These are phyloP conservation scores for Hsuehochloa calcarea DNA, from an alignment of 176 grass and related monocot genomes.

Conservation along the genomic window DNA sequence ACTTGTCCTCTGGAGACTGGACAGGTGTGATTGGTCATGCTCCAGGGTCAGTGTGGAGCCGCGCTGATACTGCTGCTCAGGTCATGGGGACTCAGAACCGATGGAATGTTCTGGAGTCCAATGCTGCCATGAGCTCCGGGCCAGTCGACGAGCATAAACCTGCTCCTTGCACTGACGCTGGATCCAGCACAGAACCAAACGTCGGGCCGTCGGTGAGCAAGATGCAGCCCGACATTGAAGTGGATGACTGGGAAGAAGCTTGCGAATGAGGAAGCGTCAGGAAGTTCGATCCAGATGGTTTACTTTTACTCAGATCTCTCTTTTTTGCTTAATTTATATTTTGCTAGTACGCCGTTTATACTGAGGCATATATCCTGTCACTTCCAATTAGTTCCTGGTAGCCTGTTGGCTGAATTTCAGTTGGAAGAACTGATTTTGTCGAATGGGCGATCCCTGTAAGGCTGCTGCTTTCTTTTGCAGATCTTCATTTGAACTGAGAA, in stretches of 20 bases:
- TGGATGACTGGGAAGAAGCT: conserved; percentile 91
- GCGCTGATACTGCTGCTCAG: conserved; percentile 15
- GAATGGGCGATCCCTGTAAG: background rate
- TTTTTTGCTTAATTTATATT: conserved; percentile 4
- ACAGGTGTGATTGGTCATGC: conserved; percentile 41
- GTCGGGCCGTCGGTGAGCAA: conserved; percentile 20
- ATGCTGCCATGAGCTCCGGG: conserved; percentile 35
- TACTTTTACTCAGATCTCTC: background rate
- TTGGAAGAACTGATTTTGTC: conserved; percentile 4
- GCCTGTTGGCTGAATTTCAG: conserved; percentile 4
- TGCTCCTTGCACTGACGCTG: background rate
- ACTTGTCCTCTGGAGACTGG: conserved; percentile 53
- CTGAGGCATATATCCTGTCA: background rate
- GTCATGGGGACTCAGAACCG: conserved; percentile 46
- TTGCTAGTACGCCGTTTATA: background rate
- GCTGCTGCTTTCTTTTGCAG: conserved; percentile 24
- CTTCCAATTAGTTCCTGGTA: conserved; percentile 8
- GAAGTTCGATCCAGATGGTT: background rate
- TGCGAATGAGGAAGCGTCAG: conserved; percentile 44
- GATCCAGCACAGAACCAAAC: background rate
- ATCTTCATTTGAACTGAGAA: background rate
- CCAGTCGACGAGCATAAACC: conserved; percentile 1
- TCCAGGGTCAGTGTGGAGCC: conserved; percentile 36
- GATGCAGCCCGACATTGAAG: conserved; percentile 47
- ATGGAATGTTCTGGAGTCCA: conserved; percentile 73